Conservation (phyloP, 2,329 filamentous ascomycete species). For the Daldinia eschscholtzii region DNA sequence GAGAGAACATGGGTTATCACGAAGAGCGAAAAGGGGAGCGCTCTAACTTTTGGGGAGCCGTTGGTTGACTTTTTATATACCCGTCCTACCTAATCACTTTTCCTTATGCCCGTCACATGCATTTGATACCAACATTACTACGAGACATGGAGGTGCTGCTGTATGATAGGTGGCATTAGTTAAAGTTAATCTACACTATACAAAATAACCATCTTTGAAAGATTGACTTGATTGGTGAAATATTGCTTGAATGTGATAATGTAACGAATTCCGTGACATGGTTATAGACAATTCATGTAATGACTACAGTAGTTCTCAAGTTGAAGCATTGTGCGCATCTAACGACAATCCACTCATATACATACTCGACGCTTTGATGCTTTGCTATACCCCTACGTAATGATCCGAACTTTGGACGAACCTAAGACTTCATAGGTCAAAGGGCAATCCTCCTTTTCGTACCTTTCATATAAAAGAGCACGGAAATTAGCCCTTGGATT, state of each 20-base stretch:
- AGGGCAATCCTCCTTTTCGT: too few species aligned
- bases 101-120: slow-evolving; percentile 8
- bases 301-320: too few species aligned
- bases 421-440: too few species aligned
- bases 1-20: not conserved
- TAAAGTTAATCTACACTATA: not conserved
- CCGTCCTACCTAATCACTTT: slow-evolving; percentile 29
- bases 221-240: not conserved
- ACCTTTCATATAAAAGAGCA: too few species aligned
- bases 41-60: not conserved
- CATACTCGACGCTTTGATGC: too few species aligned
- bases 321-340: too few species aligned
- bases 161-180: not conserved
- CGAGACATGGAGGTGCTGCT: not conserved
- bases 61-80: slow-evolving; percentile 24
- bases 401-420: too few species aligned
- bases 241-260: not conserved
- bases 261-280: not conserved
- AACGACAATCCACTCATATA: too few species aligned
- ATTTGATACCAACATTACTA: slow-evolving; percentile 26
- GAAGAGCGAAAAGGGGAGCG: not conserved
- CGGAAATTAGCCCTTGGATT: too few species aligned
- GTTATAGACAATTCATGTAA: too few species aligned
- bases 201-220: not conserved
- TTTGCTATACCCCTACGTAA: too few species aligned